These are phyloP conservation scores for Boletus pseudo-olivaceus DNA, from an alignment of 768 basidiomycete genomes.

Conservation along the genomic window DNA sequence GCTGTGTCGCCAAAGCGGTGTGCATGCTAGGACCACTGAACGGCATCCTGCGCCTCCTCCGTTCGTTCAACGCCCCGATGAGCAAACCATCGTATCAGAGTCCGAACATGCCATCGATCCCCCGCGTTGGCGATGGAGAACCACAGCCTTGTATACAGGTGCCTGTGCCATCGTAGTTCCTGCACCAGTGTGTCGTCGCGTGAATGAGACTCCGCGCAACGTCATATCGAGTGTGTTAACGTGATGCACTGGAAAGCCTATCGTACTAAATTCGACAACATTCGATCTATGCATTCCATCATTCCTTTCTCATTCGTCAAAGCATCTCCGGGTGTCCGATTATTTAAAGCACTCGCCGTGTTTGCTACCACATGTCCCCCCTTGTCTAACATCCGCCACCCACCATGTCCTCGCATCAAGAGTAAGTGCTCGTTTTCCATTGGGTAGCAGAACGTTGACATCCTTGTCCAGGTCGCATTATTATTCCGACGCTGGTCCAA, in stretches of 20 bases:
- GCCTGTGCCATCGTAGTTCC: slow-evolving; percentile 9
- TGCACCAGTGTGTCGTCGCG: neutral
- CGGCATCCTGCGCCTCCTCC: slow-evolving; percentile 18
- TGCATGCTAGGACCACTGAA: slow-evolving; percentile 11
- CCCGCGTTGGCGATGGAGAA: slow-evolving; percentile 13
- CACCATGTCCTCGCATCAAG: slow-evolving; percentile 20
- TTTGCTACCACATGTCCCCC: slow-evolving; percentile 3
- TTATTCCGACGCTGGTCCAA: neutral
- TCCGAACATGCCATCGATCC: slow-evolving; percentile 1
- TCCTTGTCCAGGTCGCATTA: slow-evolving; percentile 3
- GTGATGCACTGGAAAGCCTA: slow-evolving; percentile 29
- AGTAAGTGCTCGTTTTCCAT: slow-evolving; percentile 10
- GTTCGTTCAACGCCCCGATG: neutral
- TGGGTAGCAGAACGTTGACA: slow-evolving; percentile 1
- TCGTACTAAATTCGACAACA: slow-evolving; percentile 15
- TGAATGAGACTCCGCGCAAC: slow-evolving; percentile 11
- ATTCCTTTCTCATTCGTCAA: slow-evolving; percentile 16
- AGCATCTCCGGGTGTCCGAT: slow-evolving; percentile 13
- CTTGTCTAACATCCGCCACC: neutral
- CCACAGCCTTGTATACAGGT: slow-evolving; percentile 21
- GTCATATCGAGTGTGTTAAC: slow-evolving; percentile 6
- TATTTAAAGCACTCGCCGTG: slow-evolving; percentile 23
- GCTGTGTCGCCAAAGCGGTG: slow-evolving; percentile 28
- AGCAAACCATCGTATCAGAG: neutral
- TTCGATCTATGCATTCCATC: slow-evolving; percentile 20